Evolutionary conservation across 2,329 filamentous ascomycete species (phyloP).

Genomic region (Didymosphaeria variabile): DNA sequence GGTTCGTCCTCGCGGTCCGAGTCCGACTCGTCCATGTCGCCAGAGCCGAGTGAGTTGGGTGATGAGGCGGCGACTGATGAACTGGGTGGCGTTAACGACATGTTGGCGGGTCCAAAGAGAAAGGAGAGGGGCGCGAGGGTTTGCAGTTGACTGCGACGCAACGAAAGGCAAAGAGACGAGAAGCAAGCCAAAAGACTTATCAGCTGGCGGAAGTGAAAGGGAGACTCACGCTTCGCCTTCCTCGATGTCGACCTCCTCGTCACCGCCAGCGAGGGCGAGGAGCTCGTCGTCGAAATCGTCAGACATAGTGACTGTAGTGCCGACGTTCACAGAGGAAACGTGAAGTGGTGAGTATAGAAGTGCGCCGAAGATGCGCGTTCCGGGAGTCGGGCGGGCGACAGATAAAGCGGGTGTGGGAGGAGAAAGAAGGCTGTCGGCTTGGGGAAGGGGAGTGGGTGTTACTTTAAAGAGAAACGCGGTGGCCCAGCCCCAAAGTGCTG

Average conservation of each 20-base stretch:
- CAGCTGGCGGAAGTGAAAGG: slow-evolving; percentile 20
- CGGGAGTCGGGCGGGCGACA: not conserved
- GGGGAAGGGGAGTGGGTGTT: not conserved
- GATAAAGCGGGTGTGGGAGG: not conserved
- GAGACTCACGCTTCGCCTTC: slow-evolving; percentile 83
- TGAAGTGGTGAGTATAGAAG: not conserved
- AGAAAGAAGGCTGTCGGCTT: not conserved
- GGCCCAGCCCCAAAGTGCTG: not conserved
- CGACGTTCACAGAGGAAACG: not conserved
- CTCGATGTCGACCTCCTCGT: slow-evolving; percentile 66
- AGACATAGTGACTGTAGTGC: slow-evolving; percentile 68
- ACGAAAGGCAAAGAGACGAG: slow-evolving; percentile 11
- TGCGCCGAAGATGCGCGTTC: not conserved
- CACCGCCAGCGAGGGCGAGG: slow-evolving; percentile 87
- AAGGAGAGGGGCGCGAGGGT: slow-evolving; percentile 22
- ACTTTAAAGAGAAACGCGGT: slow-evolving; percentile 3
- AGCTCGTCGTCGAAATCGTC: slow-evolving; percentile 84
- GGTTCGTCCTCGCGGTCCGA: slow-evolving; percentile 54
- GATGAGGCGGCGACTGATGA: slow-evolving; percentile 72
- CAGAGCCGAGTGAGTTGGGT: slow-evolving; percentile 78
- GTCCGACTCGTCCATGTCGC: slow-evolving; percentile 85
- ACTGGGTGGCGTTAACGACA: slow-evolving; percentile 57
- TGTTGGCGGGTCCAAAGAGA: slow-evolving; percentile 19
- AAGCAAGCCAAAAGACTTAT: slow-evolving; percentile 15
- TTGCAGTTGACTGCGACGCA: slow-evolving; percentile 1